A percentile compares a stretch with the other conserved stretches of the same genome.
Conservation (phyloP, 1,139 yeast genomes). For the Hansenula sp. region DNA sequence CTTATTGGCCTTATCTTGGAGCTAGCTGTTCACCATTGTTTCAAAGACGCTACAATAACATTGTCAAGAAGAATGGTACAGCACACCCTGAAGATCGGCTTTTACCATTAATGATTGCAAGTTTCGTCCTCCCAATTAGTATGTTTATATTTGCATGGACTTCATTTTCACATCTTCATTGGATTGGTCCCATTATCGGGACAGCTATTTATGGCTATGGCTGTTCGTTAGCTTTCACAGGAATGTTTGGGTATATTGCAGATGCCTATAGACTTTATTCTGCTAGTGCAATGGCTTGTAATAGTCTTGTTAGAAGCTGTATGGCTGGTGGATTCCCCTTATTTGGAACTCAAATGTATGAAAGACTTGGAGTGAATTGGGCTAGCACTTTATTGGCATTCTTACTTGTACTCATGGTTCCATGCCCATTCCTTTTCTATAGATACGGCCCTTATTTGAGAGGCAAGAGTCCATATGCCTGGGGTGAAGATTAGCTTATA, state of each 20-base stretch:
- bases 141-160: constrained; percentile 81
- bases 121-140: constrained; percentile 54
- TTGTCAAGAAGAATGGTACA: constrained; percentile 27
- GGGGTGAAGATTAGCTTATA: constrained; percentile 18
- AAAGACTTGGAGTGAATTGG: constrained; percentile 55
- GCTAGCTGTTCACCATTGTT: constrained; percentile 27
- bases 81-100: constrained; percentile 59
- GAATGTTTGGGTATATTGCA: constrained; percentile 55
- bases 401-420: constrained; percentile 51
- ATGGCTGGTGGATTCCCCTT: constrained; percentile 77
- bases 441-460: constrained; percentile 54
- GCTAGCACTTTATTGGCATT: constrained; percentile 57
- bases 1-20: constrained; percentile 41
- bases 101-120: constrained; percentile 45
- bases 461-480: constrained; percentile 43
- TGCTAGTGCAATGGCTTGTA: constrained; percentile 82
- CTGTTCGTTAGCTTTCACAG: constrained; percentile 50
- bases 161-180: constrained; percentile 47
- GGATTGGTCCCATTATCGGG: constrained; percentile 72
- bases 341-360: constrained; percentile 57
- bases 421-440: constrained; percentile 62
- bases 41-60: constrained; percentile 28
- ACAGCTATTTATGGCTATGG: constrained; percentile 57
- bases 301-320: constrained; percentile 61
- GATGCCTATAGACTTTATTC: constrained; percentile 60